phyloP scores from a whole-genome alignment of 1,284 basidiomycete genomes.

The Pseudomicrostroma phylloplanum region DNA sequence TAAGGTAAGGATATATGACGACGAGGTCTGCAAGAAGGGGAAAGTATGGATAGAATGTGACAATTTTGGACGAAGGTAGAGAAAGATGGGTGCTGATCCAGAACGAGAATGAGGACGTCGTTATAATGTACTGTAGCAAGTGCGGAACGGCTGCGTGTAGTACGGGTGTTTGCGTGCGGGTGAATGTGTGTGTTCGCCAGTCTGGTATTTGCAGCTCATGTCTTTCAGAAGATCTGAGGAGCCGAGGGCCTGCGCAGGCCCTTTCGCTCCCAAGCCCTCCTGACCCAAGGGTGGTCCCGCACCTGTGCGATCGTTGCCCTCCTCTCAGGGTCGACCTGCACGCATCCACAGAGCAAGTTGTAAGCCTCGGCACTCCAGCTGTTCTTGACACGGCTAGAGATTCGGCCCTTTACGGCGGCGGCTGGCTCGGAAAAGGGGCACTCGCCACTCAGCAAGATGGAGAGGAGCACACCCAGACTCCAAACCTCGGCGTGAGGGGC shows the following conservation, averaged over 20 bases:
- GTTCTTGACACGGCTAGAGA: slow-evolving; percentile 38
- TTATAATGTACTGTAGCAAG: too few relatives aligned
- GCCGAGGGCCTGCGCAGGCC: slow-evolving; percentile 1
- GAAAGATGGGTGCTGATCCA: too few relatives aligned
- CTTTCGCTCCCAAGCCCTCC: slow-evolving; percentile 22
- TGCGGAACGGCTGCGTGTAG: too few relatives aligned
- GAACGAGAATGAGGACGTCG: too few relatives aligned
- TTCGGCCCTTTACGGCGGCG: slow-evolving; percentile 59
- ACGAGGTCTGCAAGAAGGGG: too few relatives aligned
- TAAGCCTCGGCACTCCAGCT: slow-evolving; percentile 46
- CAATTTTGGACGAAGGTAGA: too few relatives aligned
- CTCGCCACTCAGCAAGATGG: slow-evolving; percentile 75
- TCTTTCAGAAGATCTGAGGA: slow-evolving; percentile 8
- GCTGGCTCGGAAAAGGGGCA: slow-evolving; percentile 72
- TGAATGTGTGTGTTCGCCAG: too few relatives aligned
- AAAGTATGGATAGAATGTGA: too few relatives aligned
- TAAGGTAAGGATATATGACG: too few relatives aligned
- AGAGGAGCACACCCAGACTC: slow-evolving; percentile 83
- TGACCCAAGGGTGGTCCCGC: slow-evolving; percentile 69
- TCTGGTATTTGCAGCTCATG: too few relatives aligned
- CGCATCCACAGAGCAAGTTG: slow-evolving; percentile 66
- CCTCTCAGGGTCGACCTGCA: slow-evolving; percentile 65
- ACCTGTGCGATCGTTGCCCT: slow-evolving; percentile 68
- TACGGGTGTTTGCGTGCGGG: too few relatives aligned
- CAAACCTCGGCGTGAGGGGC: slow-evolving; percentile 78